A percentile compares a stretch with the other conserved stretches of the same genome.
phyloP scores from a whole-genome alignment of 2,329 filamentous ascomycete genomes.

The Emergomyces orientalis region DNA sequence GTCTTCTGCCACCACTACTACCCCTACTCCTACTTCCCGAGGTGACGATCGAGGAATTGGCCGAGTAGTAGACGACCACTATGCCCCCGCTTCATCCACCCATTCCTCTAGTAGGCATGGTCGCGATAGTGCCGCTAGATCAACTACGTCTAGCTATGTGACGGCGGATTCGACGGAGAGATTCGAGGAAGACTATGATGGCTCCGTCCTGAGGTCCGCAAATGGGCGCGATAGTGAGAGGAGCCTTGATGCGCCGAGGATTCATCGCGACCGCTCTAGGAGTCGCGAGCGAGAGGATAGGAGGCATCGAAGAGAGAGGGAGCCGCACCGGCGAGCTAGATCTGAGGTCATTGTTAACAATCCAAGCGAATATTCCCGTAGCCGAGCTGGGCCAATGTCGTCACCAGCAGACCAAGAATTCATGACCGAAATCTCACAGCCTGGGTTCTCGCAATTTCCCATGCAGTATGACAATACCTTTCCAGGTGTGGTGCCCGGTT shows the following conservation, averaged over 20 bases:
- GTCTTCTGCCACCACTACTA: slow-evolving; percentile 19
- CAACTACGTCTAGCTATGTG: slow-evolving; percentile 27
- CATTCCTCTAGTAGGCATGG: slow-evolving; percentile 15
- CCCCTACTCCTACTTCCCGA: slow-evolving; percentile 19
- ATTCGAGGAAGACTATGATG: slow-evolving; percentile 20
- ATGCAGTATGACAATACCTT: slow-evolving; percentile 24
- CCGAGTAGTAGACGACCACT: slow-evolving; percentile 21
- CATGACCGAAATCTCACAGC: slow-evolving; percentile 23
- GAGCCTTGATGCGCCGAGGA: slow-evolving; percentile 3
- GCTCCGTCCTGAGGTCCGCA: slow-evolving; percentile 12
- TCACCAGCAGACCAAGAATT: slow-evolving; percentile 19
- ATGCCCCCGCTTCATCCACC: slow-evolving; percentile 12
- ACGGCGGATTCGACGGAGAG: slow-evolving; percentile 28
- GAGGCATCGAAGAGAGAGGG: slow-evolving; percentile 20
- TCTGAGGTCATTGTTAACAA: slow-evolving; percentile 9
- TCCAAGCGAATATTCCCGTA: neutral
- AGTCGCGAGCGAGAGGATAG: slow-evolving; percentile 16
- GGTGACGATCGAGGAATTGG: slow-evolving; percentile 40
- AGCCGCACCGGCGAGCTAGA: slow-evolving; percentile 13
- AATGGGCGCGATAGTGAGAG: slow-evolving; percentile 5
- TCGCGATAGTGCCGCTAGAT: slow-evolving; percentile 13
- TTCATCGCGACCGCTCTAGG: slow-evolving; percentile 18
- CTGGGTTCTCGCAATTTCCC: slow-evolving; percentile 28
- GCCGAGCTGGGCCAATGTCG: neutral
- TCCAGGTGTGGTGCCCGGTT: slow-evolving; percentile 8